Conservation (phyloP, 2,329 filamentous ascomycete species). For the Nemania abortiva region DNA sequence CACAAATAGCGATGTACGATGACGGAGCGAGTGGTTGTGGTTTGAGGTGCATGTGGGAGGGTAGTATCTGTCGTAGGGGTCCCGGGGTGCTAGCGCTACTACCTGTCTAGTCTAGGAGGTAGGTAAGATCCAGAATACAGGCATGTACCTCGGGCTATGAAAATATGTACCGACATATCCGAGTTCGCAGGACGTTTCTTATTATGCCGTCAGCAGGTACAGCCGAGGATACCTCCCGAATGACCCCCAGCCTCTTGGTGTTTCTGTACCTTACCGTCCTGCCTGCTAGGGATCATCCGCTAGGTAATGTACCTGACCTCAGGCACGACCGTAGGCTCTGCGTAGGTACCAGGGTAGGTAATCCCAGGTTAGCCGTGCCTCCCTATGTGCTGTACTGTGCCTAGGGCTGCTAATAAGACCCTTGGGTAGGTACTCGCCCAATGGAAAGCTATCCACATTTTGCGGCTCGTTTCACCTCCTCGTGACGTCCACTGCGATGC, state of each 20-base stretch:
- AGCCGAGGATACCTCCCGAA: slow-evolving; percentile 3
- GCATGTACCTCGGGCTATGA: background rate
- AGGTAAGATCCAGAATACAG: background rate
- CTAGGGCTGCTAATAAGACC: background rate
- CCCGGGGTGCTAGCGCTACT: no score
- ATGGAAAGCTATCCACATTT: slow-evolving; percentile 20
- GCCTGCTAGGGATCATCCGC: slow-evolving; percentile 40
- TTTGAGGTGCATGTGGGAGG: background rate
- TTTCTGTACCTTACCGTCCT: slow-evolving; percentile 19
- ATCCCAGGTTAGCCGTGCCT: background rate
- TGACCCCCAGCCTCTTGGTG: slow-evolving; percentile 10
- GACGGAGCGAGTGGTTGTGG: background rate
- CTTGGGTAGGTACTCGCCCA: background rate
- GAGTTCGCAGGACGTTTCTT: background rate
- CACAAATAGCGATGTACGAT: background rate
- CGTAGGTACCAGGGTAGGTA: background rate
- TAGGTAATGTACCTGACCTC: slow-evolving; percentile 46
- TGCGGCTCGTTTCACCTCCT: slow-evolving; percentile 20
- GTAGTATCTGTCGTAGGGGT: background rate
- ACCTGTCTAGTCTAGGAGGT: no score
- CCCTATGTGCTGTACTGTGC: background rate
- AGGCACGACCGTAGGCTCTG: background rate
- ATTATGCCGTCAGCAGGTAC: slow-evolving; percentile 15
- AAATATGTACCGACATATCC: background rate
- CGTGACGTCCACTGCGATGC: background rate